phyloP scores from a whole-genome alignment of 495 filamentous ascomycete species.

The Letharia lupina region DNA sequence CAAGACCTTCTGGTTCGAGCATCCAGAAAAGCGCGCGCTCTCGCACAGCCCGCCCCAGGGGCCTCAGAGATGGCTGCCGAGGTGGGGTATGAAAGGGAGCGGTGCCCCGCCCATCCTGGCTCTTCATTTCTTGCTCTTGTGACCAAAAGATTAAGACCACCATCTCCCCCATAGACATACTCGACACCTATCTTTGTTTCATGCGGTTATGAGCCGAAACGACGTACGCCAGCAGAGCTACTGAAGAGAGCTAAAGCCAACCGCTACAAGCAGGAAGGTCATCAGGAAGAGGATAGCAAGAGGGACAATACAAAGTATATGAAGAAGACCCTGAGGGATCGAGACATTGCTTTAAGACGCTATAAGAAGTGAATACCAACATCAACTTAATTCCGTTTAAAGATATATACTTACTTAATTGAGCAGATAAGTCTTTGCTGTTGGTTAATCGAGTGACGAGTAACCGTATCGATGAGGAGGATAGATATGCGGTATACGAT shows the following conservation, averaged over 20 bases:
- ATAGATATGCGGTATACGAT: too few species aligned
- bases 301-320: slow-evolving; percentile 5
- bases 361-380: slow-evolving; percentile 5
- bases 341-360: slow-evolving; percentile 7
- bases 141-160: background rate
- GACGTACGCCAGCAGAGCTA: background rate
- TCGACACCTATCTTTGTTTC: too few species aligned
- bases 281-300: background rate
- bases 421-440: background rate
- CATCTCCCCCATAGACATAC: background rate
- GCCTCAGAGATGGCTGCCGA: background rate
- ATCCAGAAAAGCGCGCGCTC: background rate
- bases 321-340: slow-evolving; percentile 14
- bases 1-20: background rate
- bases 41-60: background rate
- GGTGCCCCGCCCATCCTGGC: background rate
- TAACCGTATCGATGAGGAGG: too few species aligned
- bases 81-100: background rate
- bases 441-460: slow-evolving; percentile 8
- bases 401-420: background rate
- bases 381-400: background rate
- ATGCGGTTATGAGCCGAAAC: background rate
- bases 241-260: background rate
- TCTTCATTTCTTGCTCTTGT: background rate
- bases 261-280: background rate